These are phyloP conservation scores for Nitzschia putrida DNA, from an alignment of 108 stramenopile genomes.

Conservation along the genomic window DNA sequence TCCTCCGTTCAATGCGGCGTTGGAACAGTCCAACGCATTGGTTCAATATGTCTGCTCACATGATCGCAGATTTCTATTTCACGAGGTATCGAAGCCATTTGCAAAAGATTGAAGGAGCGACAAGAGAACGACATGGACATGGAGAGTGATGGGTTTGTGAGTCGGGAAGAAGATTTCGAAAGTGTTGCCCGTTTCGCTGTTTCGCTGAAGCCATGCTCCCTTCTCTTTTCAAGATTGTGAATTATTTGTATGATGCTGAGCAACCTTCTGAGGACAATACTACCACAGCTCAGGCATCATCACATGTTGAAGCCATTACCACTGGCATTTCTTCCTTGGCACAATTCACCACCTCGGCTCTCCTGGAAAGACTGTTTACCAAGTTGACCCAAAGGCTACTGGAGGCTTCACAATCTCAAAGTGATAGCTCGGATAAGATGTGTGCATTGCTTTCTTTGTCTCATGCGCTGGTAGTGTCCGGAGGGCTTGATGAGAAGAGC, in stretches of 20 bases:
- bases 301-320: conserved; percentile 52
- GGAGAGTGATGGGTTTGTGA: neutral
- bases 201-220: conserved; percentile 49
- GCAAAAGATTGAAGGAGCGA: too few species aligned
- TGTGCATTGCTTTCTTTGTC: conserved; percentile 69
- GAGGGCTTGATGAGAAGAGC: conserved; percentile 60
- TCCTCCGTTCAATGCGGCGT: conserved; percentile 15
- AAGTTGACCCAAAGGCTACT: conserved; percentile 74
- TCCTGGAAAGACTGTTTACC: conserved; percentile 71
- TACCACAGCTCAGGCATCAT: conserved; percentile 41
- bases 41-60: too few species aligned
- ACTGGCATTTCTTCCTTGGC: conserved; percentile 68
- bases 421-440: conserved; percentile 54
- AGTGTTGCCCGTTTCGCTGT: conserved; percentile 39
- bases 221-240: conserved; percentile 67
- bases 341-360: conserved; percentile 50
- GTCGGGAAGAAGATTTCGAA: neutral
- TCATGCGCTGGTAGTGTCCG: conserved; percentile 69
- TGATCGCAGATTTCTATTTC: conserved; percentile 1
- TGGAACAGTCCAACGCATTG: conserved; percentile 19
- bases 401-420: conserved; percentile 51
- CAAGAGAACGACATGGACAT: too few species aligned
- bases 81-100: neutral
- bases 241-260: conserved; percentile 44
- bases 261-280: conserved; percentile 31